Evolutionary conservation across 805 yeast genomes (phyloP).

Genomic region (Cyberlindnera saturnus): DNA sequence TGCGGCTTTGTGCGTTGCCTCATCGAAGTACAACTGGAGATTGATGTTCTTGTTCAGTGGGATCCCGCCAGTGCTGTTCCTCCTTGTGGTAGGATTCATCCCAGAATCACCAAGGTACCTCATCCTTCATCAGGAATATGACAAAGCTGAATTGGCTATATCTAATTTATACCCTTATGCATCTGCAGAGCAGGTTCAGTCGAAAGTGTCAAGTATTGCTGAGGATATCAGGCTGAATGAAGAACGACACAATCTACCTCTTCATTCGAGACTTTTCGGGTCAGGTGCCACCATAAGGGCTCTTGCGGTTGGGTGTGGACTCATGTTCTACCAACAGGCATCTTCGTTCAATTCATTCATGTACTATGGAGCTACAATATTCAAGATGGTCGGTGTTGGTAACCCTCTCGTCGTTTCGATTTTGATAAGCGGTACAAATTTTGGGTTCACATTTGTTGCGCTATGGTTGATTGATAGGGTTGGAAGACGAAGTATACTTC

Average conservation of each 20-base stretch:
- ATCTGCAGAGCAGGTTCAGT: conserved; percentile 34
- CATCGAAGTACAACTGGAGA: conserved; percentile 31
- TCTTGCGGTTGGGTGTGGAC: conserved; percentile 40
- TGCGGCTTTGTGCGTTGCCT: conserved; percentile 29
- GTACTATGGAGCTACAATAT: conserved; percentile 55
- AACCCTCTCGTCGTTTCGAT: conserved; percentile 55
- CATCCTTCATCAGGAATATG: conserved; percentile 26
- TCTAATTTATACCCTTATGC: conserved; percentile 39
- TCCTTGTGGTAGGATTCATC: conserved; percentile 34
- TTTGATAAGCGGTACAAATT: conserved; percentile 48
- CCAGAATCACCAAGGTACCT: conserved; percentile 48
- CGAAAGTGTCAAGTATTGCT: conserved; percentile 42
- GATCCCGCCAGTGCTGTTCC: conserved; percentile 35
- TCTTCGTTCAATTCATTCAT: conserved; percentile 61
- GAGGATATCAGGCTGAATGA: conserved; percentile 28
- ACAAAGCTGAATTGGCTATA: conserved; percentile 37
- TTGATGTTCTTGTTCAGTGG: conserved; percentile 32
- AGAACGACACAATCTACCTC: conserved; percentile 2
- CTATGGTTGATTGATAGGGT: conserved; percentile 42
- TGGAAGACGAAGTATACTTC: conserved; percentile 41
- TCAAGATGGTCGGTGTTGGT: conserved; percentile 42
- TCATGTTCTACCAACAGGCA: conserved; percentile 52
- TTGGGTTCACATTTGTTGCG: conserved; percentile 48
- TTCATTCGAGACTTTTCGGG: conserved; percentile 6
- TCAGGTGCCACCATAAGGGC: conserved; percentile 31